Conservation (phyloP, 345 rosid species). For the Gossypium bickii region DNA sequence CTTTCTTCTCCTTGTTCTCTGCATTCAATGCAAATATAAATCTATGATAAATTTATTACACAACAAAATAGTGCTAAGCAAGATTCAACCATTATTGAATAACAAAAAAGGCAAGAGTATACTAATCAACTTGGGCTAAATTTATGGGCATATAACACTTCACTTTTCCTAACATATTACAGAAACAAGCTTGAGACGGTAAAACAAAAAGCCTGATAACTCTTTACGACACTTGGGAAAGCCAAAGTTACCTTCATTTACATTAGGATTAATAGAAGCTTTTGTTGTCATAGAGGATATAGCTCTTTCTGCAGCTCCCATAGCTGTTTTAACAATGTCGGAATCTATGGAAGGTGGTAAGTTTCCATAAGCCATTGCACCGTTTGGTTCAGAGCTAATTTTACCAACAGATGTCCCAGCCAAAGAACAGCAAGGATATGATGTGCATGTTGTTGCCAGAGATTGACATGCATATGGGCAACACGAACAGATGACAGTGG, state of each 20-base stretch:
- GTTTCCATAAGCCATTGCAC: constrained; percentile 15
- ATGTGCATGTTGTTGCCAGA: constrained; percentile 30
- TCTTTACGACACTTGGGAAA: background rate
- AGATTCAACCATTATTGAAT: background rate
- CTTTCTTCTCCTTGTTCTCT: constrained; percentile 30
- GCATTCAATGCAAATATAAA: constrained; percentile 11
- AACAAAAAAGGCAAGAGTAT: background rate
- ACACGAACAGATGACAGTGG: constrained; percentile 26
- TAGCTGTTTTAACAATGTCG: constrained; percentile 41
- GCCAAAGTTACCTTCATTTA: constrained; percentile 29
- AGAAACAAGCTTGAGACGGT: background rate
- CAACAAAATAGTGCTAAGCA: background rate
- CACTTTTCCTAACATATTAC: background rate
- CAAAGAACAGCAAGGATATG: constrained; percentile 31
- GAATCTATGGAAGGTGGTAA: constrained; percentile 7
- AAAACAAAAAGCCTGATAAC: background rate
- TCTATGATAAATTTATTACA: background rate
- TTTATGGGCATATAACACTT: background rate
- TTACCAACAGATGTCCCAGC: constrained; percentile 20
- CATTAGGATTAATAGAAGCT: constrained; percentile 12
- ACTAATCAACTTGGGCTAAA: background rate
- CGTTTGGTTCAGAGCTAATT: constrained; percentile 13
- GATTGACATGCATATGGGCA: constrained; percentile 38
- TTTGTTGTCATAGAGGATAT: constrained; percentile 36
- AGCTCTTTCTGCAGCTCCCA: constrained; percentile 56